These are phyloP conservation scores for Panicum miliaceum DNA, from an alignment of 176 grass and related monocot genomes.

Conservation along the genomic window DNA sequence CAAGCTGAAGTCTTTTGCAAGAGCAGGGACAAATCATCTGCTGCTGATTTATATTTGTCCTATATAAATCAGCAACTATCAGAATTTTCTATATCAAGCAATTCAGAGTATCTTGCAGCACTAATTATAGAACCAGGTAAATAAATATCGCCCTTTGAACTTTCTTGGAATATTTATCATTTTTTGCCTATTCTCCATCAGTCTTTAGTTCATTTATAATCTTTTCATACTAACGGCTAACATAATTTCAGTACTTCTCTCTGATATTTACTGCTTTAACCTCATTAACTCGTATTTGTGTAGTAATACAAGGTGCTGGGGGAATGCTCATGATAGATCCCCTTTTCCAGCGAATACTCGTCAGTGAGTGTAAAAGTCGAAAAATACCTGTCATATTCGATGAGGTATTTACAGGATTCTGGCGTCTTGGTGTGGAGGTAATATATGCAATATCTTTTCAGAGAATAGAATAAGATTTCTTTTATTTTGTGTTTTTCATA, in stretches of 20 bases:
- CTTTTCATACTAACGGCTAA: background rate
- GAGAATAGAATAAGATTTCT: background rate
- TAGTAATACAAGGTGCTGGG: slow-evolving; percentile 91
- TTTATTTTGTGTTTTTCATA: background rate
- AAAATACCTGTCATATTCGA: slow-evolving; percentile 97
- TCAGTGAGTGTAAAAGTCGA: slow-evolving; percentile 59
- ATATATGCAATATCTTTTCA: background rate
- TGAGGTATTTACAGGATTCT: slow-evolving; percentile 93
- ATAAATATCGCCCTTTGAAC: slow-evolving; percentile 31
- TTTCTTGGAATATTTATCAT: too few species aligned
- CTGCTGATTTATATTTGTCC: slow-evolving; percentile 52
- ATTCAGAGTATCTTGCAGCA: slow-evolving; percentile 61
- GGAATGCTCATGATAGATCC: slow-evolving; percentile 95
- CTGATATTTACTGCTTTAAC: background rate
- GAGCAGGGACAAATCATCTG: slow-evolving; percentile 61
- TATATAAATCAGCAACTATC: slow-evolving; percentile 78
- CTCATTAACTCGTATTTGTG: slow-evolving; percentile 25
- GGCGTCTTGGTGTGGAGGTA: slow-evolving; percentile 90
- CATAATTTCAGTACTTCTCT: background rate
- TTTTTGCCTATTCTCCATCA: too few species aligned
- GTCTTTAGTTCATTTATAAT: background rate
- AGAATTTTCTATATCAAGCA: slow-evolving; percentile 45
- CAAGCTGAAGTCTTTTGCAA: slow-evolving; percentile 64
- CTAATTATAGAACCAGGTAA: slow-evolving; percentile 92
- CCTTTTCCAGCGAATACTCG: slow-evolving; percentile 86